Evolutionary conservation across 139 green algal species (phyloP), one percentile per base, ranked within the genome.

Genomic region (Gonium pectorale): DNA sequence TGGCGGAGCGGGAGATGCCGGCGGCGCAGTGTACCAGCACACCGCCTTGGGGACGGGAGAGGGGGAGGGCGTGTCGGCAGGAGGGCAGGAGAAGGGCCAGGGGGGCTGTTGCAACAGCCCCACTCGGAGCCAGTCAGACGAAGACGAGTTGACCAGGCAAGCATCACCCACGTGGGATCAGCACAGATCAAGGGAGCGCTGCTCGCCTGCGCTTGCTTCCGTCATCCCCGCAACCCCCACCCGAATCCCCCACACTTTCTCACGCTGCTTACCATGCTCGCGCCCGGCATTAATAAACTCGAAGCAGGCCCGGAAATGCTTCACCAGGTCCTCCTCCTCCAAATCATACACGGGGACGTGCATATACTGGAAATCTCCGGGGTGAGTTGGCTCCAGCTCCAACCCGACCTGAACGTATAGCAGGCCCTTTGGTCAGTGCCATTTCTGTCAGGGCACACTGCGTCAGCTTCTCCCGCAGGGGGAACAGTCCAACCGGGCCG

Each of bases 1-100:
- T 51, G 1, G 87, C 87, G 17, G 83, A 89, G n/a, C 87, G 83
- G n/a, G 83, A 89, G 4, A 84, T 41, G 54, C 87, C 83, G 17
- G 78, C 77, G 2, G 60, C 69, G 66, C 83, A 91, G 79, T 91
- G 88, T 73, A 91, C 88, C 67, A 91, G 67, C n/a, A 89, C 80
- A 2, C 46, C 87, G 19, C 62, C 82, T 26, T 9, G 46, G 54
- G 8, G 54, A 49, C 5, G 59, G 38, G 19, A 43, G 67, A 35
- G 26, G 64, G 33, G 43, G 21, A 3, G 35, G 29, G 44, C n/a
- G 19, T 19, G 35, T 27, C 3, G 26, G 4, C 24, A 6, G 29
- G 41, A 24, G 19, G 41, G 9, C 43, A 41, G 41, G 6, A 22
- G 40, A 6, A 51, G 11, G 27, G n/a, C n/a, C n/a, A n/a, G n/a